phyloP scores from a whole-genome alignment of 768 basidiomycete genomes.

The Rhodotorula paludigena region DNA sequence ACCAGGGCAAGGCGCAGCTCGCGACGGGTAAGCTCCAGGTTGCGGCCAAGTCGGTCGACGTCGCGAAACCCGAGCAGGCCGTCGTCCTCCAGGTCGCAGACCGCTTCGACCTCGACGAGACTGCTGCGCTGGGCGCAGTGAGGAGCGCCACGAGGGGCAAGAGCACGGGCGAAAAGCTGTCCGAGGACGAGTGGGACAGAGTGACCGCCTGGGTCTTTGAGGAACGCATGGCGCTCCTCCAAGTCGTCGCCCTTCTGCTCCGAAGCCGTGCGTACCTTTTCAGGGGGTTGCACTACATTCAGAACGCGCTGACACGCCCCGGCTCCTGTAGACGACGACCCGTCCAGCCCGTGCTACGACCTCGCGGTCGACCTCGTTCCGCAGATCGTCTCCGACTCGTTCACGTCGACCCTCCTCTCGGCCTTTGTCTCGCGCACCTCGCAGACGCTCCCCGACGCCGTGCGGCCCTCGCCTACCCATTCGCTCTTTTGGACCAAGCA shows the following conservation, averaged over 20 bases:
- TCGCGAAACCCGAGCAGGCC: constrained; percentile 67
- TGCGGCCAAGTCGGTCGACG: constrained; percentile 47
- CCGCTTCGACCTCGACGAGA: constrained; percentile 69
- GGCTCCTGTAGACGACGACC: constrained; percentile 56
- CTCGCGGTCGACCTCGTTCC: constrained; percentile 58
- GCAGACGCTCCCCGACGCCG: constrained; percentile 54
- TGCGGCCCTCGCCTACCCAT: constrained; percentile 52
- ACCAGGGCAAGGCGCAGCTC: neutral
- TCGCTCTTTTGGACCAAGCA: constrained; percentile 46
- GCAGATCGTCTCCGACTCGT: constrained; percentile 58
- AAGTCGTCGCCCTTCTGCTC: constrained; percentile 68
- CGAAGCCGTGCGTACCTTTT: constrained; percentile 46
- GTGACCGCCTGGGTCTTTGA: constrained; percentile 74
- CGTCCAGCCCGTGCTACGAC: constrained; percentile 55
- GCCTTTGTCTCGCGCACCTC: constrained; percentile 54
- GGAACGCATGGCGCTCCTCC: constrained; percentile 67
- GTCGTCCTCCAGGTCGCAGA: constrained; percentile 67
- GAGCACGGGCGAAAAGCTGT: constrained; percentile 52
- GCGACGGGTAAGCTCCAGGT: neutral
- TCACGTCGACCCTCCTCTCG: constrained; percentile 58
- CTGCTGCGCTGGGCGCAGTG: constrained; percentile 68
- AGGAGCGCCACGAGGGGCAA: constrained; percentile 8
- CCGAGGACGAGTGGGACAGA: constrained; percentile 61
- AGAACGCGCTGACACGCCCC: neutral
- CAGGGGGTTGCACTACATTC: neutral